A percentile compares a stretch with the other conserved stretches of the same genome.
phyloP scores from a whole-genome alignment of 768 basidiomycete genomes.

The Suillus lakei region DNA sequence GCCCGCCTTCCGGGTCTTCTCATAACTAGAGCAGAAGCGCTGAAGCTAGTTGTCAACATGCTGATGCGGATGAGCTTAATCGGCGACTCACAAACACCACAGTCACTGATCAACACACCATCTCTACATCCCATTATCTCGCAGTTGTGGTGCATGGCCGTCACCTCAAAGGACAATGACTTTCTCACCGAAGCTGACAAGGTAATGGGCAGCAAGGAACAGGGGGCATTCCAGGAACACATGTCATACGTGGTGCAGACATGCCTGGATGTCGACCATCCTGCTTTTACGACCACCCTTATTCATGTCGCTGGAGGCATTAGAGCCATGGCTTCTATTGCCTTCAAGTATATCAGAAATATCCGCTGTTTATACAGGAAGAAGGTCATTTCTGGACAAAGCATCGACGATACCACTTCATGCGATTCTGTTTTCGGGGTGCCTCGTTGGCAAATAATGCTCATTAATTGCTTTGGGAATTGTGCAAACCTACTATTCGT shows the following conservation, averaged over 20 bases:
- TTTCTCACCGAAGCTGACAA: constrained; percentile 7
- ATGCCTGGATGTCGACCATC: constrained; percentile 4
- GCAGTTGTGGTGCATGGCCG: constrained; percentile 4
- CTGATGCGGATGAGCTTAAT: constrained; percentile 7
- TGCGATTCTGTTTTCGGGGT: constrained; percentile 1
- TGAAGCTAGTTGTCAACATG: constrained; percentile 9
- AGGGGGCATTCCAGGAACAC: constrained; percentile 8
- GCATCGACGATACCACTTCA: not conserved
- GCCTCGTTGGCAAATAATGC: constrained; percentile 5
- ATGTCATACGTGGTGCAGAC: constrained; percentile 9
- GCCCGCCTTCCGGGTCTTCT: constrained; percentile 8
- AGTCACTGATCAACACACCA: constrained; percentile 1
- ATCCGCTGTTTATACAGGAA: constrained; percentile 5
- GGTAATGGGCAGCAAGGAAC: constrained; percentile 8
- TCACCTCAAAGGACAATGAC: constrained; percentile 5
- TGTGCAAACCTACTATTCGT: constrained; percentile 5
- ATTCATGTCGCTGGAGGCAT: constrained; percentile 8
- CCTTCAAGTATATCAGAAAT: constrained; percentile 2
- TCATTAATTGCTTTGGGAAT: constrained; percentile 9
- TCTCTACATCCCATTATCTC: constrained; percentile 6
- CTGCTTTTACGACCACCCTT: constrained; percentile 1
- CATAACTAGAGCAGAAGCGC: constrained; percentile 4
- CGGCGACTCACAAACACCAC: constrained; percentile 1
- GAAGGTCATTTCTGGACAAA: constrained; percentile 4
- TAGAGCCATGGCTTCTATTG: not conserved